phyloP scores from a whole-genome alignment of 148 eudicot genomes.

The Fagopyrum esculentum region DNA sequence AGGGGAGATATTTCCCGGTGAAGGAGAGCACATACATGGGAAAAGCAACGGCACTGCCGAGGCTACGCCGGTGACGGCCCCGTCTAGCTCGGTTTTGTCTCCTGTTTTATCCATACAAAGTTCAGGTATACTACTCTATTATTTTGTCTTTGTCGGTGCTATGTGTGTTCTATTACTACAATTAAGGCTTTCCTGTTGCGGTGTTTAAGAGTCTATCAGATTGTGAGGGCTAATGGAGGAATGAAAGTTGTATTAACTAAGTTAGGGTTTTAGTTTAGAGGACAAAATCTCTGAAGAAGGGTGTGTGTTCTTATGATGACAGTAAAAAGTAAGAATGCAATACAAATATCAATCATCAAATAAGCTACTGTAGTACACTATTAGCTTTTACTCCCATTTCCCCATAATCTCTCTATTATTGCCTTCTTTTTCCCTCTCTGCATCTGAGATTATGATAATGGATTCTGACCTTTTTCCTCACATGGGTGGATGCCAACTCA shows the following conservation, averaged over 20 bases:
- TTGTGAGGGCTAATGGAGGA: background rate
- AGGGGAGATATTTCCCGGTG: background rate
- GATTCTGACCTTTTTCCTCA: constrained; percentile 8
- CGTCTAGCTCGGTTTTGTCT: constrained; percentile 50
- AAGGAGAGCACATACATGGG: constrained; percentile 1
- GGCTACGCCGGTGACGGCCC: constrained; percentile 45
- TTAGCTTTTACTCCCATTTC: background rate
- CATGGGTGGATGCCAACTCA: constrained; percentile 7
- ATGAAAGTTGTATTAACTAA: background rate
- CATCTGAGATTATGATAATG: constrained; percentile 9
- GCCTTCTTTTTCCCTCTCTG: background rate
- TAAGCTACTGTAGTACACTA: background rate
- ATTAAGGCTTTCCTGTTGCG: background rate
- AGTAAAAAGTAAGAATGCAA: background rate
- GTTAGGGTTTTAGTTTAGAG: too few species aligned
- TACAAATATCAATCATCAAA: background rate
- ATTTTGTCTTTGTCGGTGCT: background rate
- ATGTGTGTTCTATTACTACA: background rate
- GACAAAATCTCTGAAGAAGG: background rate
- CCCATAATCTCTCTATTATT: constrained; percentile 9
- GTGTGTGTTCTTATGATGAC: background rate
- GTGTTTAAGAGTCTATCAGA: background rate
- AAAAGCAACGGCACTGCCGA: constrained; percentile 19
- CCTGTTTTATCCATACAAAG: constrained; percentile 63
- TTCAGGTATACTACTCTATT: constrained; percentile 36